Evolutionary conservation across 2,329 filamentous ascomycete species (phyloP), one percentile per base, ranked within the genome.

Genomic region (Fusarium lateritium): DNA sequence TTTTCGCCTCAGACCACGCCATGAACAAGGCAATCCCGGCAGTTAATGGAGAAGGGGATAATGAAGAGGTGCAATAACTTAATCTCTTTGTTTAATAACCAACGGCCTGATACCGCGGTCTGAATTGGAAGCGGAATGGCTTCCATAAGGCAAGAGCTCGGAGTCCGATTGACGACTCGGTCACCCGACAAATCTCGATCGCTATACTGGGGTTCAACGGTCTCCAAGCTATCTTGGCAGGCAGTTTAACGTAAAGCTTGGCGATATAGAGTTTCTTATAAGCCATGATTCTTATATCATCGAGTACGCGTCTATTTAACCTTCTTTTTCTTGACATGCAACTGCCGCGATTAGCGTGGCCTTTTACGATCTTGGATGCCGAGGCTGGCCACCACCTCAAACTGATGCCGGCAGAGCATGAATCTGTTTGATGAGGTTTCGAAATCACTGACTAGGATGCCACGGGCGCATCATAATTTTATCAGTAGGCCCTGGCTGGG

Each of bases 11-110:
- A 43, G 21, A 38, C 28, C 45, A 34, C 14, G 19, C 39, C 40
- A 44, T 39, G 38, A 19, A 44, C 43, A 36, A 39, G 33, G 19
- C 21, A 26, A 60, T 33, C 43, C 31, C 47, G 31, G 21, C 22
- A 60, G 28, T 49, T 53, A 19, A 65, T 65, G 61, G 62, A 49
- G 62, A 65, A 52, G 13, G 8, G 15, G 7, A 46, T 21, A 28
- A 57, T 49, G 26, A 42, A 42, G 34, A 34, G 21, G 33, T 34
- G 56, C 51, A 5, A 22, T 26, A 49, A 22, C 56, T 22, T 38
- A 60, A 60, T 57, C 56, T 57, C 51, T 22, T 56, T 19, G 6
- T 5, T 14, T 34, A 39, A 11, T 31, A 31, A 13, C 28, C 10
- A 31, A 31, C 28, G 28, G 28, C 28, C 10, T 31, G 10, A 31